These are phyloP conservation scores for Ogataea kodamae DNA, from an alignment of 805 yeast genomes.

Conservation along the genomic window DNA sequence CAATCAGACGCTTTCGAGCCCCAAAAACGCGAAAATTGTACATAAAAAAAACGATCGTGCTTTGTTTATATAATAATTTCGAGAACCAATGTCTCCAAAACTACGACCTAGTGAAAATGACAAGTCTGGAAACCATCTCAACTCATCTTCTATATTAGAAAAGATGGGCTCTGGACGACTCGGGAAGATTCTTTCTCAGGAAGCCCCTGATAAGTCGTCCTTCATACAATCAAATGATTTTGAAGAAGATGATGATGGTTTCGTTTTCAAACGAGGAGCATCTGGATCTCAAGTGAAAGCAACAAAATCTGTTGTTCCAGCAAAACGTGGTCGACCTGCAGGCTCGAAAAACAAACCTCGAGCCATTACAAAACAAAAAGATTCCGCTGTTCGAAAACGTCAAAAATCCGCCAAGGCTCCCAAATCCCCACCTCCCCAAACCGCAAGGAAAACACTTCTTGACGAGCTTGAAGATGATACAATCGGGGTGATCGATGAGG, in stretches of 20 bases:
- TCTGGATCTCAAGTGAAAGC: conserved; percentile 17
- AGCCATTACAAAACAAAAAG: not conserved
- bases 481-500: conserved; percentile 4
- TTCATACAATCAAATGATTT: conserved; percentile 9
- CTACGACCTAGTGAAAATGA: conserved; percentile 11
- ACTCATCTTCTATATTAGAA: conserved; percentile 14
- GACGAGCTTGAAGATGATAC: conserved; percentile 11
- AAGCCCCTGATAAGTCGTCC: conserved; percentile 7
- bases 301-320: not conserved
- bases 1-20: conserved; percentile 6
- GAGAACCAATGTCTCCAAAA: conserved; percentile 11
- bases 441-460: conserved; percentile 4
- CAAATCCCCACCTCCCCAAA: conserved; percentile 1
- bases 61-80: conserved; percentile 13
- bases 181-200: conserved; percentile 16
- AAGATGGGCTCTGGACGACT: conserved; percentile 12
- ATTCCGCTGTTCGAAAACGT: conserved; percentile 1
- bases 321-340: conserved; percentile 7
- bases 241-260: conserved; percentile 22
- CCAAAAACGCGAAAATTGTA: conserved; percentile 4
- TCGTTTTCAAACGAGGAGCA: conserved; percentile 22
- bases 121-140: conserved; percentile 10
- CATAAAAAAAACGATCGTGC: conserved; percentile 3
- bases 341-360: conserved; percentile 8
- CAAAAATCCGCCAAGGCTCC: conserved; percentile 4